Evolutionary conservation across 371 early-diverging fungal genomes (phyloP), one percentile per base, ranked within the genome.

Genomic region (Rhizopus sp.): DNA sequence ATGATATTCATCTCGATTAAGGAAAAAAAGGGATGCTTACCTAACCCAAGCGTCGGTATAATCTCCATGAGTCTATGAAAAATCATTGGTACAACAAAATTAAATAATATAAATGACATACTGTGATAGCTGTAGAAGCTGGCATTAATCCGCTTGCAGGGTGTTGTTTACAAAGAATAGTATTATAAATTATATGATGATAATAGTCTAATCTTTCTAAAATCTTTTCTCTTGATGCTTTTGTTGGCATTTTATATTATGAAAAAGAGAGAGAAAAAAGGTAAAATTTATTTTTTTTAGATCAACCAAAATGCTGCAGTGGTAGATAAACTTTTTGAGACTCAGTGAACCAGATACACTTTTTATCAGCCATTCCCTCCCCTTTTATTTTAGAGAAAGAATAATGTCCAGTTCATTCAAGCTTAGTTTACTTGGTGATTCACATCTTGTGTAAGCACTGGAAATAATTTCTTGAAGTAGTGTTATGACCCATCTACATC

Each of bases 21-120:
- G 12, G 1, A 55, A 13, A 12, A n/a, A 37, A 31, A 30, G 39
- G 29, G 13, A 5, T 37, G 44, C 78, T 62, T 82, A 90, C 90
- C 91, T 80, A 54, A 92, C 93, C 95, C 93, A 94, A 29, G 93
- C 95, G 76, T 94, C 93, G 3, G 88, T 80, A 65, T 94, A 93
- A 70, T 94, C 88, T 35, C 93, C 92, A 48, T 85, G 85, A 0
- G 78, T 83, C 78, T 78, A 59, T 55, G 8, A 29, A 8, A 49
- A 47, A n/a, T 53, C 29, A 15, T 41, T 30, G 5, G 5, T 7
- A 37, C 23, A 23, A 23, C 23, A 4, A 7, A 33, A 41, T 17
- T n/a, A 46, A 1, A 48, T 10, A 16, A 47, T 40, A 7, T 0
- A 46, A 35, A 4, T 9, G 23, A 35, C 64, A 55, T 72, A 75